phyloP scores from a whole-genome alignment of 768 basidiomycete species.

The Phlebiopsis flavidoalba region DNA sequence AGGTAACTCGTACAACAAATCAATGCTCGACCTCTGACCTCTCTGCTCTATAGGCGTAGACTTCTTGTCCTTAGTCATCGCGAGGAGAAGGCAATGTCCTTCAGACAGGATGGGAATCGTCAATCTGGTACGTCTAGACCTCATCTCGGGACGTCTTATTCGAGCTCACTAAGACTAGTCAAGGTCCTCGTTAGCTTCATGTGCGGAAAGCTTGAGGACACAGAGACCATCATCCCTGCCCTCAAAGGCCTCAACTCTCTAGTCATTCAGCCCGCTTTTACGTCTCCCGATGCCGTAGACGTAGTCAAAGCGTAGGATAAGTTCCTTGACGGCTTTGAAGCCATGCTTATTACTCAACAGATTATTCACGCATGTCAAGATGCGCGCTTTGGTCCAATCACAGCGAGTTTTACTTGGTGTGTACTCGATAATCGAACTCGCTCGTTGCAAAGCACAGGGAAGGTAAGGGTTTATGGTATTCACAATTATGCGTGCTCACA shows the following conservation, averaged over 20 bases:
- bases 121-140: conserved; percentile 68
- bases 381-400: conserved; percentile 78
- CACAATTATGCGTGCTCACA: conserved; percentile 2
- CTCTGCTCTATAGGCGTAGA: conserved; percentile 60
- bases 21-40: background rate
- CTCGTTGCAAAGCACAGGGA: conserved; percentile 68
- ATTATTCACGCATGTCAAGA: conserved; percentile 71
- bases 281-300: conserved; percentile 56
- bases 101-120: conserved; percentile 59
- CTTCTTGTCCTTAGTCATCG: conserved; percentile 71
- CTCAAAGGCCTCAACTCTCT: conserved; percentile 71
- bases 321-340: background rate
- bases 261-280: conserved; percentile 56
- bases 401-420: conserved; percentile 78
- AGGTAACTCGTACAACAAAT: conserved; percentile 39
- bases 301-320: conserved; percentile 55
- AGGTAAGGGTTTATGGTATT: conserved; percentile 33
- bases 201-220: conserved; percentile 81
- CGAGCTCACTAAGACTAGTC: conserved; percentile 38
- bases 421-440: conserved; percentile 74
- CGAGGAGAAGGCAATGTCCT: conserved; percentile 53
- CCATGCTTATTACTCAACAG: conserved; percentile 32
- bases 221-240: conserved; percentile 77
- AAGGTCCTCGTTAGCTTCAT: conserved; percentile 82
- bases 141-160: conserved; percentile 12